A percentile compares a stretch with the other conserved stretches of the same genome.
Conservation (phyloP, 768 basidiomycete genomes). For the Suillus ampliporus region DNA sequence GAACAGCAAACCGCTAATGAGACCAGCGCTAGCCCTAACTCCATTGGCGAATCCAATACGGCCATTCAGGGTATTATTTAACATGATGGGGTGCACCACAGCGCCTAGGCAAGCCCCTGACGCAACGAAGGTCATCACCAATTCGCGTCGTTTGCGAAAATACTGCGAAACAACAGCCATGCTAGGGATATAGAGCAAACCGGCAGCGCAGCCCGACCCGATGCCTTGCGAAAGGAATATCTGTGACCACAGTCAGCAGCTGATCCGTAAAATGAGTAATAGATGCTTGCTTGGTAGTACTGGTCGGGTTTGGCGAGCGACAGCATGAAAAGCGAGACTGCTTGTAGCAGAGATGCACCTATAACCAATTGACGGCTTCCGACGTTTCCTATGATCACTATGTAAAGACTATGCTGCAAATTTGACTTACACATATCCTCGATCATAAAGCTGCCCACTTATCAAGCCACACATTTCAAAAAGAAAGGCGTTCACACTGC, state of each 20-base stretch:
- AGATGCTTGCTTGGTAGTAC: slow-evolving; percentile 46
- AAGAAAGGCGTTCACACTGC: slow-evolving; percentile 54
- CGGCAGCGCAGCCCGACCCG: slow-evolving; percentile 52
- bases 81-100: slow-evolving; percentile 64
- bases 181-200: slow-evolving; percentile 53
- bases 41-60: slow-evolving; percentile 51
- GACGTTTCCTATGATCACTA: slow-evolving; percentile 2
- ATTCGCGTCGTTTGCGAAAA: slow-evolving; percentile 51
- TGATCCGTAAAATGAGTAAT: too few relatives aligned
- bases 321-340: slow-evolving; percentile 49
- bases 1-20: slow-evolving; percentile 45
- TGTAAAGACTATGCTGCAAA: not conserved
- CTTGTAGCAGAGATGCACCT: slow-evolving; percentile 33
- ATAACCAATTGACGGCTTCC: slow-evolving; percentile 29
- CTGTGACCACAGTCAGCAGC: slow-evolving; percentile 29
- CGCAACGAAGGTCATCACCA: slow-evolving; percentile 61
- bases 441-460: slow-evolving; percentile 55
- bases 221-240: slow-evolving; percentile 60
- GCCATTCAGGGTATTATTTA: slow-evolving; percentile 54
- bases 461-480: slow-evolving; percentile 50
- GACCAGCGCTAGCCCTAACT: slow-evolving; percentile 46
- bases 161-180: slow-evolving; percentile 57
- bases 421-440: slow-evolving; percentile 53
- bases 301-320: slow-evolving; percentile 48
- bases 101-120: slow-evolving; percentile 66